Percentiles rank a stretch among this genome's conserved stretches.
phyloP scores from a whole-genome alignment of 1,284 basidiomycete species.

The Thelephora terrestris region DNA sequence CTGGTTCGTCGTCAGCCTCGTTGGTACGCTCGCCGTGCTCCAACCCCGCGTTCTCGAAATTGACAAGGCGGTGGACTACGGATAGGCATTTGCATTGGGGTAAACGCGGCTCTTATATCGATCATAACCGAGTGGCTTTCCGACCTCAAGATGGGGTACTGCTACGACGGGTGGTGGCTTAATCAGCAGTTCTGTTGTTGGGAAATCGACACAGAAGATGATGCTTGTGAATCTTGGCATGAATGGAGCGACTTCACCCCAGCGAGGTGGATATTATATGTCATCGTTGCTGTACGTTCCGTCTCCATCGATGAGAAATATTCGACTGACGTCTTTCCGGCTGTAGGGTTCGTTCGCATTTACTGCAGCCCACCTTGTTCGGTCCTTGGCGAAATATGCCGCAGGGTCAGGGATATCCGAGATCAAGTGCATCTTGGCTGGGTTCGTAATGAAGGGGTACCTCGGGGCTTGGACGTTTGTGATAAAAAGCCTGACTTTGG shows the following conservation, averaged over 20 bases:
- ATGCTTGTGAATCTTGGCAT: conserved; percentile 87
- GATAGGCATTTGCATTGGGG: conserved; percentile 81
- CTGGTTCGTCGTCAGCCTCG: conserved; percentile 75
- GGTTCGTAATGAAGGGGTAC: conserved; percentile 95
- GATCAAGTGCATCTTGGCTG: conserved; percentile 97
- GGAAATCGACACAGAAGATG: conserved; percentile 80
- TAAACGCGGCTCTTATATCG: conserved; percentile 91
- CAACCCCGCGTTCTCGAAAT: neutral
- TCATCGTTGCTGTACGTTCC: conserved; percentile 73
- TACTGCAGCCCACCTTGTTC: conserved; percentile 81
- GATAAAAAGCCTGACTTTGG: conserved; percentile 88
- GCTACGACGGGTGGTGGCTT: conserved; percentile 96
- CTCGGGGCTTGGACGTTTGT: conserved; percentile 83
- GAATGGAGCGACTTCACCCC: conserved; percentile 77
- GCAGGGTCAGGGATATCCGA: conserved; percentile 98
- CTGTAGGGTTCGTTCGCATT: conserved; percentile 69
- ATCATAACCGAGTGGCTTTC: conserved; percentile 98
- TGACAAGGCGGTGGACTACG: conserved; percentile 1
- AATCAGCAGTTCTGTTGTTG: conserved; percentile 98
- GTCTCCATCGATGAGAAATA: neutral
- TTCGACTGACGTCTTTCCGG: neutral
- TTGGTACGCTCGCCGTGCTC: conserved; percentile 48
- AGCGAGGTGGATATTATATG: conserved; percentile 79
- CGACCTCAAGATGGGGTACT: conserved; percentile 96
- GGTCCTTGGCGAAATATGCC: conserved; percentile 85